phyloP scores from a whole-genome alignment of 2,329 filamentous ascomycete species.

The Aureobasidium sp. region DNA sequence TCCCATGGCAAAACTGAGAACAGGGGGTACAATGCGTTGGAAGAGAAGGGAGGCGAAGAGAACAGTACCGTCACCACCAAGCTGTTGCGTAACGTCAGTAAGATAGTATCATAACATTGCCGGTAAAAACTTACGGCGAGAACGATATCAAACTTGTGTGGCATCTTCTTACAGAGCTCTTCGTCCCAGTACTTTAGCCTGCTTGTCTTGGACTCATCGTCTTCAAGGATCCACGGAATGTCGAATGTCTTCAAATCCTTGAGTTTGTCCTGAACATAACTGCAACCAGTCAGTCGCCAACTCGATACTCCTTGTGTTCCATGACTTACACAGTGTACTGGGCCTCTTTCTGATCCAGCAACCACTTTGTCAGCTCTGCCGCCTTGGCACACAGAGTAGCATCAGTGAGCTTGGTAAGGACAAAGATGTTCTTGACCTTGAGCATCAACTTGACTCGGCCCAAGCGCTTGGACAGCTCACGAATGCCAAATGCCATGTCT shows the following conservation, averaged over 20 bases:
- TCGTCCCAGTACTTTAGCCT: constrained; percentile 79
- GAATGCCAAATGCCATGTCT: constrained; percentile 94
- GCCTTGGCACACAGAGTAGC: constrained; percentile 70
- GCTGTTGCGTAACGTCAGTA: neutral
- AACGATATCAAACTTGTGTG: constrained; percentile 88
- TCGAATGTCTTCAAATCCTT: constrained; percentile 68
- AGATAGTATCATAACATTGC: neutral
- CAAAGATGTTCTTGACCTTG: constrained; percentile 73
- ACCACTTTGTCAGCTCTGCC: constrained; percentile 70
- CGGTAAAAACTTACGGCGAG: constrained; percentile 52
- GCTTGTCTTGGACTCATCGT: constrained; percentile 47
- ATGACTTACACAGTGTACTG: constrained; percentile 61
- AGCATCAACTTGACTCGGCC: constrained; percentile 77
- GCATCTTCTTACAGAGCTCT: constrained; percentile 66
- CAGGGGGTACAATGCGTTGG: constrained; percentile 78
- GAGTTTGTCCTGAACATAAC: constrained; percentile 69
- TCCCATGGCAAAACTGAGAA: constrained; percentile 76
- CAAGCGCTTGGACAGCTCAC: constrained; percentile 79
- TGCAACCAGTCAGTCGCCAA: constrained; percentile 18
- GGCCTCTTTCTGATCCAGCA: constrained; percentile 60
- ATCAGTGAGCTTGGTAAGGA: constrained; percentile 90
- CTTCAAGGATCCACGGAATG: constrained; percentile 57
- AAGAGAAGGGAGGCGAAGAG: constrained; percentile 90
- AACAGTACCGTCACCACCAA: constrained; percentile 81
- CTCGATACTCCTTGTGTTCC: neutral